These are phyloP conservation scores for Syzygium oleosum DNA, from an alignment of 345 rosid genomes.

Conservation along the genomic window DNA sequence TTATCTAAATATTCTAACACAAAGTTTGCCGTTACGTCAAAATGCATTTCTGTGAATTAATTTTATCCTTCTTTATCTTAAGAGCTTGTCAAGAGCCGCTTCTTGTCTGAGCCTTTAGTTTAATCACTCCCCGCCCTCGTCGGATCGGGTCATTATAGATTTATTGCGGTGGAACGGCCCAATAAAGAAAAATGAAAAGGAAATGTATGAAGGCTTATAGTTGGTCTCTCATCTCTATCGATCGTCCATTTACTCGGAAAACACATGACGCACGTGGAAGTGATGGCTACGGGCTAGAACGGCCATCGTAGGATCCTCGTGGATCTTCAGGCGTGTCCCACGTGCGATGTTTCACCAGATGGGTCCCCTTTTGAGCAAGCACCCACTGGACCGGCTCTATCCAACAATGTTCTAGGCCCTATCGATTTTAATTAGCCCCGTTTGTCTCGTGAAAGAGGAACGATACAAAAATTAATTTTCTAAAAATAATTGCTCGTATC, in stretches of 20 bases:
- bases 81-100: no score
- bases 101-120: no score
- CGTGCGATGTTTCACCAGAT: not conserved
- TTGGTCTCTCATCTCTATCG: not conserved
- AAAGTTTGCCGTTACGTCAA: no score
- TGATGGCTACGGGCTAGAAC: not conserved
- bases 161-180: not conserved
- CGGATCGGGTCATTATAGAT: no score
- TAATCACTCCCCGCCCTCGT: no score
- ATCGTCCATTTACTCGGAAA: not conserved
- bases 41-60: no score
- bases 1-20: no score
- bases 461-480: not conserved
- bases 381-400: not conserved
- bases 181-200: not conserved
- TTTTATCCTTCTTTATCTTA: no score
- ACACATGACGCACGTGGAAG: not conserved
- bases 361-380: not conserved
- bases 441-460: no score
- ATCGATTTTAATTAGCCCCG: accelerated
- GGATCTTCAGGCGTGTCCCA: not conserved
- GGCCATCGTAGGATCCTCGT: not conserved
- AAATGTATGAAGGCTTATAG: not conserved
- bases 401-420: accelerated
- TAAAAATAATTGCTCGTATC: no score